Evolutionary conservation across 306 rosid genomes (phyloP).

Genomic region (Biancaea sappan): DNA sequence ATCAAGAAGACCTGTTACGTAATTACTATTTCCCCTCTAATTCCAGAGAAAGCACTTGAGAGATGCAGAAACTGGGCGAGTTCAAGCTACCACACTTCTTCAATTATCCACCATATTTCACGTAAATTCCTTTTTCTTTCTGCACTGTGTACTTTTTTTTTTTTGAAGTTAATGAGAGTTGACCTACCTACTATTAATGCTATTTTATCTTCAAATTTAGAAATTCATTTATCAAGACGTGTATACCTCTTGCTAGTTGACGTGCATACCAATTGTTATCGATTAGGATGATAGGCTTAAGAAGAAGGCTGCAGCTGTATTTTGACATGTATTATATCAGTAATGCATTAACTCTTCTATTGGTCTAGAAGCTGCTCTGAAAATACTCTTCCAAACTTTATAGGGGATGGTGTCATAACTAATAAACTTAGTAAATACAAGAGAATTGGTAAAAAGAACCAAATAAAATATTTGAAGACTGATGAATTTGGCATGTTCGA

Average conservation of each 20-base stretch:
- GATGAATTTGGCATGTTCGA: not conserved
- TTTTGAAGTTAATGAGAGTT: not conserved
- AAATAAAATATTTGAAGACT: not conserved
- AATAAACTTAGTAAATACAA: not conserved
- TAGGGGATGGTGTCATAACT: not conserved
- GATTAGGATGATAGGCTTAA: not conserved
- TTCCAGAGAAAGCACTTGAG: constrained; percentile 16
- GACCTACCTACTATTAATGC: not conserved
- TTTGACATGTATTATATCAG: not conserved
- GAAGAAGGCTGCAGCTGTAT: not conserved
- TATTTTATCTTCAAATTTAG: not conserved
- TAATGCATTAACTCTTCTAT: not conserved
- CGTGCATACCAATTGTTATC: not conserved
- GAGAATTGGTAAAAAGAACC: not conserved
- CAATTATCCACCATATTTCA: constrained; percentile 95
- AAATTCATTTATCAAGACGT: not conserved
- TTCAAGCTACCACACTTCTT: constrained; percentile 92
- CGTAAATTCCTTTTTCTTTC: constrained; percentile 48
- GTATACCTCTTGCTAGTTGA: not conserved
- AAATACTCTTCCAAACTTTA: not conserved
- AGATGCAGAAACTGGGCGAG: constrained; percentile 91
- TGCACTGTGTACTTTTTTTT: not conserved
- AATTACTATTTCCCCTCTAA: not conserved
- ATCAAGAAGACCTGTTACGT: constrained; percentile 13
- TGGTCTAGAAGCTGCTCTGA: not conserved